Evolutionary conservation across 768 basidiomycete genomes (phyloP).

Genomic region (Serendipita sp.): DNA sequence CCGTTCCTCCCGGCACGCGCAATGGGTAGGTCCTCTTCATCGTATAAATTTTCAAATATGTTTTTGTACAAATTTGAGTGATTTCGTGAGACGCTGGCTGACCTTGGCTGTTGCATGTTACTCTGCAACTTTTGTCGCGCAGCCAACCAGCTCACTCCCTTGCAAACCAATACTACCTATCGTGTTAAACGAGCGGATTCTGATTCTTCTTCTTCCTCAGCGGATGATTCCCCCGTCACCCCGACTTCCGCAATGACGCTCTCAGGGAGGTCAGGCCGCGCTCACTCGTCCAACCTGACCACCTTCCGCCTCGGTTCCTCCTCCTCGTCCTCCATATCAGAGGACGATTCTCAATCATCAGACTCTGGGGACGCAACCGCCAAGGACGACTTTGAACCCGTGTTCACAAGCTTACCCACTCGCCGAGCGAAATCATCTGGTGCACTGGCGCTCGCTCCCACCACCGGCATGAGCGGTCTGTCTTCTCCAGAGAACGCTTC

Average conservation of each 20-base stretch:
- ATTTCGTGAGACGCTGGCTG: neutral
- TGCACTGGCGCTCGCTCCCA: neutral
- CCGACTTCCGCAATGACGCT: neutral
- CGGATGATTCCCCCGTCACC: neutral
- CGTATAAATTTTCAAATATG: neutral
- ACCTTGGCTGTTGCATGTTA: neutral
- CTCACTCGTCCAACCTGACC: neutral
- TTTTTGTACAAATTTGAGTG: neutral
- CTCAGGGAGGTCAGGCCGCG: neutral
- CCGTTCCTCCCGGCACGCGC: neutral
- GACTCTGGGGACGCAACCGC: neutral
- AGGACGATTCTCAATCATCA: neutral
- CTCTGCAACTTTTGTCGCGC: neutral
- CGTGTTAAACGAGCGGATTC: neutral
- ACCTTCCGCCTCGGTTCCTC: neutral
- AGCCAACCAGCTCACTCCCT: neutral
- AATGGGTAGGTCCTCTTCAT: neutral
- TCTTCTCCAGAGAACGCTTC: constrained; percentile 12
- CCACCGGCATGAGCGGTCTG: neutral
- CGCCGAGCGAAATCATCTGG: constrained; percentile 11
- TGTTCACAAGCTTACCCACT: neutral
- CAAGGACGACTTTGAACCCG: constrained; percentile 6
- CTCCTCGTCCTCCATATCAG: neutral
- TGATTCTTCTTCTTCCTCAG: neutral
- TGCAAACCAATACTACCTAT: neutral